Evolutionary conservation across 2,329 filamentous ascomycete species (phyloP).

Genomic region (Trichoderma semiorbis): DNA sequence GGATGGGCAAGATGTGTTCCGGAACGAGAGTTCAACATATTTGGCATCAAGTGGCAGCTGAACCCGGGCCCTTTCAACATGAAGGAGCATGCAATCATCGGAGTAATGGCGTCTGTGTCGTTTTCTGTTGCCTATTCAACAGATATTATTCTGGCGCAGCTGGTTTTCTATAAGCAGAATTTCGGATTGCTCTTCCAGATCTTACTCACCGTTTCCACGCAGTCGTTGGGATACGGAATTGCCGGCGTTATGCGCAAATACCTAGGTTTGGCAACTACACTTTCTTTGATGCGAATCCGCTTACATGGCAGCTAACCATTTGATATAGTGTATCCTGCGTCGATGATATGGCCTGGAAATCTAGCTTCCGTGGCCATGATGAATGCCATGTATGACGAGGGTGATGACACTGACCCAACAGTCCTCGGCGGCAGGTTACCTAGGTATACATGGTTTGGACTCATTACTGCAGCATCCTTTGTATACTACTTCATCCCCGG

Average conservation of each 20-base stretch:
- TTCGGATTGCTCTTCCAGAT: constrained; percentile 66
- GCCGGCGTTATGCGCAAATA: constrained; percentile 65
- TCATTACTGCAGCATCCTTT: constrained; percentile 56
- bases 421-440: constrained; percentile 63
- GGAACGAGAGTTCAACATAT: constrained; percentile 44
- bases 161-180: constrained; percentile 67
- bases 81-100: constrained; percentile 67
- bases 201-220: constrained; percentile 63
- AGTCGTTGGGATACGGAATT: constrained; percentile 66
- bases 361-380: constrained; percentile 65
- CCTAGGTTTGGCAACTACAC: constrained; percentile 42
- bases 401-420: constrained; percentile 46
- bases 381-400: constrained; percentile 67
- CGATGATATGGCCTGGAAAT: constrained; percentile 72
- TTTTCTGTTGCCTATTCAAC: constrained; percentile 70
- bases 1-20: constrained; percentile 58
- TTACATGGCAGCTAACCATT: not conserved
- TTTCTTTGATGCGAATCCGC: not conserved
- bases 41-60: constrained; percentile 55
- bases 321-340: constrained; percentile 56
- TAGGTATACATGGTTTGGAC: constrained; percentile 61
- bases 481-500: constrained; percentile 68
- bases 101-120: constrained; percentile 68
- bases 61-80: constrained; percentile 68
- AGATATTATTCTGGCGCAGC: constrained; percentile 68